Evolutionary conservation across 768 basidiomycete species (phyloP).

Genomic region (Sporobolomyces phaffii): DNA sequence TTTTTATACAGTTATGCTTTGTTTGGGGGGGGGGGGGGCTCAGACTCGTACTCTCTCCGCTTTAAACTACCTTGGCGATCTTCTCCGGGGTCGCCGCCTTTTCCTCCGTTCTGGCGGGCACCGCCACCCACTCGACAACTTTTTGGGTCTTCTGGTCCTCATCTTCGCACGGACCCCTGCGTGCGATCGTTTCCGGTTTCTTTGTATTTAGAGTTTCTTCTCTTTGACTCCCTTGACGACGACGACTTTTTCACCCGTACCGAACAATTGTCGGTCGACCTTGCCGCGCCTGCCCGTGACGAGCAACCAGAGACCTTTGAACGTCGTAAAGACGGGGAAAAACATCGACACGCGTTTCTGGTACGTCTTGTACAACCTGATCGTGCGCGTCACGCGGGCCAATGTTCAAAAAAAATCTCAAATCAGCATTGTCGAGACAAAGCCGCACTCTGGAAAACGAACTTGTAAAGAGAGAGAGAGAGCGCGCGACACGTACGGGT

Average conservation of each 20-base stretch:
- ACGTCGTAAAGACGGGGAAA: slow-evolving; percentile 51
- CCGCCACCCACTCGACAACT: too few relatives aligned
- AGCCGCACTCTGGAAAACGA: background rate
- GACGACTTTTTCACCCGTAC: slow-evolving; percentile 29
- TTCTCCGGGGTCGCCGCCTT: too few relatives aligned
- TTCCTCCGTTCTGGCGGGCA: too few relatives aligned
- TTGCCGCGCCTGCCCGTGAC: slow-evolving; percentile 48
- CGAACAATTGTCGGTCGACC: slow-evolving; percentile 52
- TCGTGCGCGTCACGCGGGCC: too few relatives aligned
- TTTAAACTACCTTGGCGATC: too few relatives aligned
- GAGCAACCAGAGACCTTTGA: slow-evolving; percentile 51
- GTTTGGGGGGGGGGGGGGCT: too few relatives aligned
- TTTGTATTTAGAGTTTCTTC: slow-evolving; percentile 1
- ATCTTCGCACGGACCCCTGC: background rate
- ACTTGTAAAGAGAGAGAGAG: background rate
- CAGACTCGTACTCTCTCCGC: too few relatives aligned
- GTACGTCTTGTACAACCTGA: slow-evolving; percentile 60
- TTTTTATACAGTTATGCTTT: too few relatives aligned
- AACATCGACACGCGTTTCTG: slow-evolving; percentile 78
- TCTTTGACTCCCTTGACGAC: slow-evolving; percentile 15
- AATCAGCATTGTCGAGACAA: background rate
- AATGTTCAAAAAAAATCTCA: too few relatives aligned
- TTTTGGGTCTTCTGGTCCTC: background rate
- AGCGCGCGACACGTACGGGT: slow-evolving; percentile 48
- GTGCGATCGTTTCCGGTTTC: background rate